Evolutionary conservation across 1,284 basidiomycete species (phyloP), one percentile per base, ranked within the genome.

Genomic region (Austroboletus novae-zelandiae): DNA sequence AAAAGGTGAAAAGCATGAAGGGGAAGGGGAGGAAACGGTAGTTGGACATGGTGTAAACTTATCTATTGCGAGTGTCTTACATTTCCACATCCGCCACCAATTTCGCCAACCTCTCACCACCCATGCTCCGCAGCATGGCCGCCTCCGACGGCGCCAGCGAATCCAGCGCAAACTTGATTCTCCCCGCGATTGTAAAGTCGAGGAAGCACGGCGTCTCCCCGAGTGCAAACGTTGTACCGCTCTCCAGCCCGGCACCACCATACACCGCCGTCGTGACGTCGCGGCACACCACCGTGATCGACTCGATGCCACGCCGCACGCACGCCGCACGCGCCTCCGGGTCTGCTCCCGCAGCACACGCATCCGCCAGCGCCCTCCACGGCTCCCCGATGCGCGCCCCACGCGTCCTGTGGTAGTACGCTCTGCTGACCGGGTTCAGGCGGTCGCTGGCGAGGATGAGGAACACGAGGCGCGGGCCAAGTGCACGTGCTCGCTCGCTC

Each of bases 1-100:
- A 67, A 45, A 74, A 71, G 49, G 47, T 62, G 6, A 70, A 66
- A 30, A 56, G 59, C 9, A 43, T 46, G 71, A 75, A 62, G 59
- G 61, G 47, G 8, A 70, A 67, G 35, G 59, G 66, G 4, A 77
- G 74, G 56, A 72, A 62, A 50, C 59, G 66, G 43, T 67, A 56
- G 45, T 8, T 2, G 35, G 17, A 32, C 13, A 25, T 6, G 7
- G 7, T 25, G 25, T 25, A 25, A 25, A 23, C 23, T 23, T 23
- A 5, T 23, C n/a, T n/a, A n/a, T n/a, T n/a, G n/a, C n/a, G n/a
- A n/a, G n/a, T n/a, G n/a, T n/a, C n/a, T n/a, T n/a, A n/a, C n/a
- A 27, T 50, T 25, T 65, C 57, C 4, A 57, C 42, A 18, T 32
- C 48, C 11, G 54, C 52, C n/a, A 53, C 47, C 49, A 63, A 32